phyloP scores from a whole-genome alignment of 768 basidiomycete species.

The Russula earlei region DNA sequence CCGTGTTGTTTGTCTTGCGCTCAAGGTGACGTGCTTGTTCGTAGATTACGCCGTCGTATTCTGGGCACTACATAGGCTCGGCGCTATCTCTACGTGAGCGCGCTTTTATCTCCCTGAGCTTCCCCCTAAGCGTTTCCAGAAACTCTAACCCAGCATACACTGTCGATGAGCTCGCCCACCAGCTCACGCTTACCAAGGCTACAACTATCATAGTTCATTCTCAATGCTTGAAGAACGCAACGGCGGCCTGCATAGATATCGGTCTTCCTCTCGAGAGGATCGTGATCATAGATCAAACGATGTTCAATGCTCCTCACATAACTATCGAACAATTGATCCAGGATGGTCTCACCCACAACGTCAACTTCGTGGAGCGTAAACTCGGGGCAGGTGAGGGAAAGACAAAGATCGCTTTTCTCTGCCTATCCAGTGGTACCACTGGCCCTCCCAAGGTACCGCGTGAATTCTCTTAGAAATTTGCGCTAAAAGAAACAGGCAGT shows the following conservation, averaged over 20 bases:
- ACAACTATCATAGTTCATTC: slow-evolving; percentile 11
- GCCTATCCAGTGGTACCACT: slow-evolving; percentile 70
- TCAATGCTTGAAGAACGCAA: slow-evolving; percentile 5
- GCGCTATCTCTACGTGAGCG: slow-evolving; percentile 48
- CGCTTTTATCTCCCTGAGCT: not conserved
- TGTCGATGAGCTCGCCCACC: slow-evolving; percentile 26
- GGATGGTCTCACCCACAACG: slow-evolving; percentile 2
- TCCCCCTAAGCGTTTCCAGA: not conserved
- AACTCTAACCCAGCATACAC: slow-evolving; percentile 31
- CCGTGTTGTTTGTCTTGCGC: too few species aligned
- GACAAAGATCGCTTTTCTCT: slow-evolving; percentile 54
- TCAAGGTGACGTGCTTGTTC: not conserved
- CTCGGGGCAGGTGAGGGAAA: slow-evolving; percentile 24
- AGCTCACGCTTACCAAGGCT: slow-evolving; percentile 25
- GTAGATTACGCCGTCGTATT: slow-evolving; percentile 47
- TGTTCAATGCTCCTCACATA: slow-evolving; percentile 1
- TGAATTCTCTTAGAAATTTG: slow-evolving; percentile 21
- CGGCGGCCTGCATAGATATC: slow-evolving; percentile 5
- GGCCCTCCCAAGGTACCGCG: slow-evolving; percentile 33
- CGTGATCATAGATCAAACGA: slow-evolving; percentile 9
- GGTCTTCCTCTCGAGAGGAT: slow-evolving; percentile 6
- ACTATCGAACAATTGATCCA: slow-evolving; percentile 9
- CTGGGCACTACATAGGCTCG: slow-evolving; percentile 53
- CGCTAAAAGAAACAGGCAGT: slow-evolving; percentile 44
- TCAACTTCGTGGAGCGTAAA: slow-evolving; percentile 10